Conservation (phyloP, 768 basidiomycete genomes). For the Panellus pusillus region DNA sequence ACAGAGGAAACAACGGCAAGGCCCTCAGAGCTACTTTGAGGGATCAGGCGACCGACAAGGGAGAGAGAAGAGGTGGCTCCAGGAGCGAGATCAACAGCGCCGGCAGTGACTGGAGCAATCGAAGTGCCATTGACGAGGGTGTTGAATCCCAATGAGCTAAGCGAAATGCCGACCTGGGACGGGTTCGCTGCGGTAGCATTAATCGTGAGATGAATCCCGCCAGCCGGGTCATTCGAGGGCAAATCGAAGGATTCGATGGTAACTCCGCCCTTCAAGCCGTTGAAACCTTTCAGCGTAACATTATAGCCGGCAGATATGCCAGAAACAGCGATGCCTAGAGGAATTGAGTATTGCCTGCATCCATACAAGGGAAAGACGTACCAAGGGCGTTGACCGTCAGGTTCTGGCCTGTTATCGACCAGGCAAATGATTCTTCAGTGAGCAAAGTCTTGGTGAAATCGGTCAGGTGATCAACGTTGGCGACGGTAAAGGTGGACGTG, state of each 20-base stretch:
- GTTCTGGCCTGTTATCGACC: conserved; percentile 67
- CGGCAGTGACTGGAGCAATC: conserved; percentile 57
- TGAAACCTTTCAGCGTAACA: conserved; percentile 66
- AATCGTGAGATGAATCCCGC: conserved; percentile 68
- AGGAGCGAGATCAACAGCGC: conserved; percentile 55
- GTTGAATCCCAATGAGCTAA: conserved; percentile 62
- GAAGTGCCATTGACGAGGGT: conserved; percentile 51
- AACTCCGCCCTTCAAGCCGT: conserved; percentile 63
- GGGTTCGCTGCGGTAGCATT: conserved; percentile 63
- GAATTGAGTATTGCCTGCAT: not conserved
- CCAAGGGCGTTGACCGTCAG: conserved; percentile 65
- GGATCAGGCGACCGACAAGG: conserved; percentile 63
- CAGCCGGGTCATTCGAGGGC: conserved; percentile 67
- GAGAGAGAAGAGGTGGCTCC: conserved; percentile 50
- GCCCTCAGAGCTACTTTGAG: conserved; percentile 52
- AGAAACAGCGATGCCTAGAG: conserved; percentile 54
- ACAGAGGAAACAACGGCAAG: conserved; percentile 59
- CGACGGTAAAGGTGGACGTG: conserved; percentile 57
- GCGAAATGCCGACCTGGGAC: conserved; percentile 70
- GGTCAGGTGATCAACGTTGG: conserved; percentile 55
- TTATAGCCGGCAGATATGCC: conserved; percentile 54
- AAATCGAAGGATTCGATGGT: conserved; percentile 67
- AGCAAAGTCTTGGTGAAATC: conserved; percentile 68
- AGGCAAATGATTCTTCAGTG: conserved; percentile 64
- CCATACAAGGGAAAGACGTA: conserved; percentile 23